Evolutionary conservation across 2,329 filamentous ascomycete genomes (phyloP), one percentile per base, ranked within the genome.

Genomic region (Alternaria metachromatica): DNA sequence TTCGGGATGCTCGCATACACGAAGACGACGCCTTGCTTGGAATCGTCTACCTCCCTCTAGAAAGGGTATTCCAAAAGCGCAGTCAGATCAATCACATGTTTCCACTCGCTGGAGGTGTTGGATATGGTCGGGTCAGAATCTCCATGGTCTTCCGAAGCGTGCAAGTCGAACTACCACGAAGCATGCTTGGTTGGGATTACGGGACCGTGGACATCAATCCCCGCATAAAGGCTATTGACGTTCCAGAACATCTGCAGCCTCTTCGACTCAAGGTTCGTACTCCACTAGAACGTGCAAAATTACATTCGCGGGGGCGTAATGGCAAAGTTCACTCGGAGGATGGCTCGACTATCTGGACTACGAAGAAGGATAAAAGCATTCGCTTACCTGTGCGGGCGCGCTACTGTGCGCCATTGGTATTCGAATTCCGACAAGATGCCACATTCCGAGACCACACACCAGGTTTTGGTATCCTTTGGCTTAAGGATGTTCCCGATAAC

Each of bases 81-180:
- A 89, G 88, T 18, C 91, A 93, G 68, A 80, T 91, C 26, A 88
- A 89, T 77, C 85, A 87, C 8, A 87, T 83, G 62, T 93, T 88
- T 73, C 91, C 91, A 0, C 78, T 94, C 3, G 84, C 88, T 6
- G 91, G 91, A 4, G 91, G 91, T 0, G 86, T 93, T n/a, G 91
- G 91, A 4, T 91, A 88, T 68, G 91, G 91, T 2, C 85, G 89
- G 45, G 85, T 87, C 43, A 84, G 91, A 11, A 84, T 94, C 60
- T 92, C 90, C 15, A 84, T 93, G 82, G 88, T 93, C 3, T 93
- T 91, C 85, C 86, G 91, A 48, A 91, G 89, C 60, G 84, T 93
- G 3, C 85, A 90, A 62, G 78, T 92, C 2, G 85, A 90, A 69
- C 80, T 89, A 2, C 88, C 89, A 2, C 81, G 78, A 6, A 83